Conservation (phyloP, 306 rosid genomes). For the Carpinus viminea region DNA sequence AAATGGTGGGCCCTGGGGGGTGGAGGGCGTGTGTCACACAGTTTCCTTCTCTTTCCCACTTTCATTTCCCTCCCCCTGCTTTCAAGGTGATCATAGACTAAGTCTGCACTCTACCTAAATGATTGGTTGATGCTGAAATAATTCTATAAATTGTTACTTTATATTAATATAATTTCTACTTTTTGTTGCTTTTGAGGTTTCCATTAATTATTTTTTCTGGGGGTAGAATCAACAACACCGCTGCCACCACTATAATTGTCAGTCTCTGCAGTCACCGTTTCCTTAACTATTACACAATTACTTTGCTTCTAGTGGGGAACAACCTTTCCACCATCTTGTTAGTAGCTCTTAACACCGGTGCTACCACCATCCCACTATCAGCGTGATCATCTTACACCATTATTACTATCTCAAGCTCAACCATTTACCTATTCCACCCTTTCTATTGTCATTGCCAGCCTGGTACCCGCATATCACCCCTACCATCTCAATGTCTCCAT, state of each 20-base stretch:
- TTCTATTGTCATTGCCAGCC: neutral
- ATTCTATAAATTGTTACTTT: neutral
- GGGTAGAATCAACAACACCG: neutral
- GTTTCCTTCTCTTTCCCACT: neutral
- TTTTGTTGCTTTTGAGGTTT: neutral
- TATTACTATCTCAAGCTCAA: neutral
- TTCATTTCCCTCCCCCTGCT: neutral
- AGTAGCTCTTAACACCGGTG: neutral
- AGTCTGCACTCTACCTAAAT: neutral
- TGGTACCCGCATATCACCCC: neutral
- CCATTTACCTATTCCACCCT: neutral
- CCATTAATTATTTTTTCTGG: neutral
- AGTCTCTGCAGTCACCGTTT: neutral
- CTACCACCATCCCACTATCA: neutral
- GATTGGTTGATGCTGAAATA: neutral
- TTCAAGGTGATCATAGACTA: neutral
- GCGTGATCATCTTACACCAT: neutral
- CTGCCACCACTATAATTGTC: neutral
- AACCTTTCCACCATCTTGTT: neutral
- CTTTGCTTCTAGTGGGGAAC: neutral
- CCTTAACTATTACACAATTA: neutral
- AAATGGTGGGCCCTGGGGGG: neutral
- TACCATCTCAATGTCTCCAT: constrained; percentile 15
- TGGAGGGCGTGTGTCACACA: neutral
- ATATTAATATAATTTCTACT: neutral